Percentiles rank a stretch among this genome's conserved stretches.
These are phyloP conservation scores for Claviceps humidiphila DNA, from an alignment of 2,329 filamentous ascomycete genomes.

Conservation along the genomic window DNA sequence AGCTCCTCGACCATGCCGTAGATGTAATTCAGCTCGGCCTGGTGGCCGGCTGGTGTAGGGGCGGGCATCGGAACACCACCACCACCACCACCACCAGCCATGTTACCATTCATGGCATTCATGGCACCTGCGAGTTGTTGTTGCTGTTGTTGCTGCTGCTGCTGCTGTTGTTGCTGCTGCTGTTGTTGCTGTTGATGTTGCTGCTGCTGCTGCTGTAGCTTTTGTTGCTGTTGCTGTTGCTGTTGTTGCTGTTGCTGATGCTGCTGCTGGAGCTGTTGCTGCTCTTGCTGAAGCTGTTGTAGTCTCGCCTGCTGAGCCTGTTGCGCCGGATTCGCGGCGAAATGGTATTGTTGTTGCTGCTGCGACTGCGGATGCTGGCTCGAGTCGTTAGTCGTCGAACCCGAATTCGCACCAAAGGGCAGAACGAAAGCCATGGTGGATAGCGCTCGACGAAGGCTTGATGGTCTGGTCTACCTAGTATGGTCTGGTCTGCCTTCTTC, in stretches of 20 bases:
- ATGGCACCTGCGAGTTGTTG: conserved; percentile 15
- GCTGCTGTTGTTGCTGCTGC: conserved; percentile 5
- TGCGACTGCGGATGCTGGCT: conserved; percentile 5
- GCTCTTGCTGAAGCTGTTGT: conserved; percentile 3
- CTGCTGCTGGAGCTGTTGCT: conserved; percentile 3
- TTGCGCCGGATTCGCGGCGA: background rate
- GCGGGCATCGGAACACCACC: conserved; percentile 20
- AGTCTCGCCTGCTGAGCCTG: background rate
- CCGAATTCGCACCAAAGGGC: background rate
- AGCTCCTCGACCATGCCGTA: conserved; percentile 56
- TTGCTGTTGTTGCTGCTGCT: conserved; percentile 9
- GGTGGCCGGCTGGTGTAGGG: conserved; percentile 53
- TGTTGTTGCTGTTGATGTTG: conserved; percentile 9
- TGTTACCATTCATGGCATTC: conserved; percentile 29
- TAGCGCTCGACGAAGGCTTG: background rate
- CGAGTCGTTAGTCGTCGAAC: conserved; percentile 1
- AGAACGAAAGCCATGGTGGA: conserved; percentile 6
- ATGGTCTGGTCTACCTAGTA: background rate
- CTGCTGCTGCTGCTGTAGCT: conserved; percentile 5
- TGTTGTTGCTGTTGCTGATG: conserved; percentile 8
- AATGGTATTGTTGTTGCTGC: background rate
- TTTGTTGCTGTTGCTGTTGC: background rate
- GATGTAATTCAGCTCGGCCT: conserved; percentile 55
- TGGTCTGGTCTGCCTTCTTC: background rate
- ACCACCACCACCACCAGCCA: conserved; percentile 20